A percentile compares a stretch with the other conserved stretches of the same genome.
phyloP scores from a whole-genome alignment of 768 basidiomycete species.

The Zangia roseola region DNA sequence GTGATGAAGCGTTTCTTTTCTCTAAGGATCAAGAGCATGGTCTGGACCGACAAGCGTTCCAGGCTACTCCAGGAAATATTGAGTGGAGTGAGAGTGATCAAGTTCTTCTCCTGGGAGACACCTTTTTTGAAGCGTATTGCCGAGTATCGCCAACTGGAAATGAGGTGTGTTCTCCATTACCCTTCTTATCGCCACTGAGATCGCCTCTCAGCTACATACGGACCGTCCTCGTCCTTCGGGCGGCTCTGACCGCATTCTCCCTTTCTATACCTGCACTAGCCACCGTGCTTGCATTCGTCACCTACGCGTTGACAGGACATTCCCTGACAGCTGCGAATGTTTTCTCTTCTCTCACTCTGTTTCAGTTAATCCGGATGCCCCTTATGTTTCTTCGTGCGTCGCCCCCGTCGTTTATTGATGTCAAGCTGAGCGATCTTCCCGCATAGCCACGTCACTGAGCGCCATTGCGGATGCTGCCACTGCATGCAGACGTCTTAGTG shows the following conservation, averaged over 20 bases:
- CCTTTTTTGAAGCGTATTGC: constrained; percentile 77
- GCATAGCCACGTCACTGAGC: constrained; percentile 68
- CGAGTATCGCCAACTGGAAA: constrained; percentile 69
- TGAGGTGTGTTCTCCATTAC: constrained; percentile 42
- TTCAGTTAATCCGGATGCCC: constrained; percentile 79
- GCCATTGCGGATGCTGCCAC: constrained; percentile 84
- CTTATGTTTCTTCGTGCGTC: constrained; percentile 66
- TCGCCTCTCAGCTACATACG: constrained; percentile 52
- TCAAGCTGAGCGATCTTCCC: too few relatives aligned
- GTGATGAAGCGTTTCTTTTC: constrained; percentile 65
- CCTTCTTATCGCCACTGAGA: constrained; percentile 1
- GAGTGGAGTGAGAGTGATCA: constrained; percentile 89
- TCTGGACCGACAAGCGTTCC: constrained; percentile 87
- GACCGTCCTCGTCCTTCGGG: constrained; percentile 60
- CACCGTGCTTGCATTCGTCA: constrained; percentile 73
- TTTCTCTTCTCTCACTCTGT: constrained; percentile 83
- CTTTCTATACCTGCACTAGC: constrained; percentile 76
- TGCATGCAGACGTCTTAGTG: constrained; percentile 72
- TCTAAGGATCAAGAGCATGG: constrained; percentile 72
- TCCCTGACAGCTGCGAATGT: constrained; percentile 64
- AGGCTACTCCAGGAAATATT: constrained; percentile 88
- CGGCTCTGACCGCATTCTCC: constrained; percentile 66
- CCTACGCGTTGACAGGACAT: constrained; percentile 75
- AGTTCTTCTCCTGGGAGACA: constrained; percentile 86
- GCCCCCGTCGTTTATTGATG: too few relatives aligned